Evolutionary conservation across 2,329 filamentous ascomycete species (phyloP).

Genomic region (Pyrenochaeta sp.): DNA sequence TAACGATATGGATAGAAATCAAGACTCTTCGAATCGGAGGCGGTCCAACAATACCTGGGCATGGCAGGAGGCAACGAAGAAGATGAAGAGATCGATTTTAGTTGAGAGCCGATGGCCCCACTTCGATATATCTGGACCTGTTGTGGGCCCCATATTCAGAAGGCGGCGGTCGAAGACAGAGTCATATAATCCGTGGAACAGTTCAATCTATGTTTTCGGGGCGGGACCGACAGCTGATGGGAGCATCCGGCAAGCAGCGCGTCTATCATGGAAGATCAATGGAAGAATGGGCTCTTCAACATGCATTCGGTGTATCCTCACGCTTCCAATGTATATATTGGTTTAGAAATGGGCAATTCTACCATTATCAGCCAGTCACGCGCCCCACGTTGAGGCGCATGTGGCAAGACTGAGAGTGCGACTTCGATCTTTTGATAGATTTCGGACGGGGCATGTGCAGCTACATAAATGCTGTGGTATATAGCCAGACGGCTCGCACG

Average conservation of each 20-base stretch:
- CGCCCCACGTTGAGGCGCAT: conserved; percentile 14
- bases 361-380: conserved; percentile 3
- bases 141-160: conserved; percentile 8
- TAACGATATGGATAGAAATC: conserved; percentile 39
- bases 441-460: conserved; percentile 4
- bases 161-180: conserved; percentile 14
- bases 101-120: conserved; percentile 25
- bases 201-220: conserved; percentile 31
- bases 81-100: conserved; percentile 44
- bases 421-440: conserved; percentile 5
- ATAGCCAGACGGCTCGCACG: conserved; percentile 30
- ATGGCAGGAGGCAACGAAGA: conserved; percentile 28
- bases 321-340: neutral
- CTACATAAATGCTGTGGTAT: conserved; percentile 20
- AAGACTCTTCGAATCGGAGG: conserved; percentile 40
- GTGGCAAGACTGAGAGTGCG: conserved; percentile 15
- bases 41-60: conserved; percentile 46
- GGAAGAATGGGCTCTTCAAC: conserved; percentile 23
- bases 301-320: conserved; percentile 5
- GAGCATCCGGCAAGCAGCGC: conserved; percentile 21
- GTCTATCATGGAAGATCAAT: conserved; percentile 18
- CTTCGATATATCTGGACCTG: conserved; percentile 10
- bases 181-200: conserved; percentile 23
- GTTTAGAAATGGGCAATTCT: conserved; percentile 1
- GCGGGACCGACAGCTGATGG: conserved; percentile 22